These are phyloP conservation scores for Cinnamomum micranthum DNA, from an alignment of 164 flowering plant genomes.

Conservation along the genomic window DNA sequence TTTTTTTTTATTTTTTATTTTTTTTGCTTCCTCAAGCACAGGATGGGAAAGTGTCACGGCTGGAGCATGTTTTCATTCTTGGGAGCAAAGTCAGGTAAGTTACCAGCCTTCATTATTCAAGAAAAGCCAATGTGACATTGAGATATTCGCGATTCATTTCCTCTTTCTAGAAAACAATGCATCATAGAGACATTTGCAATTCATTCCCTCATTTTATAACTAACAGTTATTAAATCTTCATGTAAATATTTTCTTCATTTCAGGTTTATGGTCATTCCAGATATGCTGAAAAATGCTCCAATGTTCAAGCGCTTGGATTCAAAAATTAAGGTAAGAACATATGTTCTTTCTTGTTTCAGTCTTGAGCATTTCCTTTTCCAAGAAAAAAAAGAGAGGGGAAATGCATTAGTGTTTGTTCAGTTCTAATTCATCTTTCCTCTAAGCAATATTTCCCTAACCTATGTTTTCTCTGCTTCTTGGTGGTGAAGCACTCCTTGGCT, in stretches of 20 bases:
- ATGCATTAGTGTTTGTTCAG: too few relatives aligned
- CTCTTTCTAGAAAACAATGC: not conserved
- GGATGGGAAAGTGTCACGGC: constrained; percentile 57
- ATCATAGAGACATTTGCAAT: not conserved
- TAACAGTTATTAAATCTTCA: not conserved
- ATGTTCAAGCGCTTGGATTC: constrained; percentile 95
- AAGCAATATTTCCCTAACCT: too few relatives aligned
- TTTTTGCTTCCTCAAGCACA: not conserved
- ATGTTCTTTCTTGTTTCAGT: not conserved
- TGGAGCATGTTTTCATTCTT: constrained; percentile 94
- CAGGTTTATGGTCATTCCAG: constrained; percentile 37
- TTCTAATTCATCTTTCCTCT: too few relatives aligned
- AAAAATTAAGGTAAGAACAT: constrained; percentile 63
- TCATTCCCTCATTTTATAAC: not conserved
- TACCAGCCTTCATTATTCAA: not conserved
- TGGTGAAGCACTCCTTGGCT: too few relatives aligned
- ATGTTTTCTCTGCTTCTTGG: too few relatives aligned
- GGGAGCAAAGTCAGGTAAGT: constrained; percentile 95
- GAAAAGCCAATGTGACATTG: not conserved
- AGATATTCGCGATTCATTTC: not conserved
- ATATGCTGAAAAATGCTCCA: constrained; percentile 98
- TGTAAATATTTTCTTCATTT: not conserved
- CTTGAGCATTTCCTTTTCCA: not conserved
- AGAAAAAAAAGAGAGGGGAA: too few relatives aligned
- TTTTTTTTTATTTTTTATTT: too few relatives aligned